These are phyloP conservation scores for Podosphaera fusca DNA, from an alignment of 2,329 filamentous ascomycete genomes.

Conservation along the genomic window DNA sequence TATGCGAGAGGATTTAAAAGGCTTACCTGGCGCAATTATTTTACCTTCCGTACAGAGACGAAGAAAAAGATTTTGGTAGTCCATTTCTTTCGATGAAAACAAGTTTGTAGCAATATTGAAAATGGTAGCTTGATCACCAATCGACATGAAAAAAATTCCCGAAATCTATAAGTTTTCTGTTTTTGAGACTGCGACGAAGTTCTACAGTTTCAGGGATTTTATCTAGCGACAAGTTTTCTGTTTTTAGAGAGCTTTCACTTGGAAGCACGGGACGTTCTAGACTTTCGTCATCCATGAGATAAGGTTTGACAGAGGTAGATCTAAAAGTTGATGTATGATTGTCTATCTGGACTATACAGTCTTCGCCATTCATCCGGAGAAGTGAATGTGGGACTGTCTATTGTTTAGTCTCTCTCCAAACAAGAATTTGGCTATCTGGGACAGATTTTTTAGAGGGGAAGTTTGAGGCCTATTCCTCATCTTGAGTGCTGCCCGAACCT, in stretches of 20 bases:
- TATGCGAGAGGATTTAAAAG: neutral
- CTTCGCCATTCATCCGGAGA: neutral
- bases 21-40: neutral
- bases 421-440: too few species aligned
- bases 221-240: neutral
- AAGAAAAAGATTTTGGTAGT: neutral
- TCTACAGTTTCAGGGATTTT: neutral
- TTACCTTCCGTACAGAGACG: neutral
- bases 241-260: neutral
- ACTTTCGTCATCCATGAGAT: neutral
- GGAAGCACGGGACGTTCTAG: neutral
- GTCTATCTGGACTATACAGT: neutral
- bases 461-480: too few species aligned
- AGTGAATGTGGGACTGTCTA: too few species aligned
- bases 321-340: neutral
- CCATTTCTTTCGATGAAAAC: neutral
- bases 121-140: too few species aligned
- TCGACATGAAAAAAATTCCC: too few species aligned
- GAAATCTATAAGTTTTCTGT: too few species aligned
- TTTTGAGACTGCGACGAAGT: too few species aligned
- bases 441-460: too few species aligned
- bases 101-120: too few species aligned
- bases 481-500: too few species aligned
- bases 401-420: too few species aligned
- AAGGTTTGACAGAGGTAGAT: neutral